Base-by-base conservation (phyloP, 805 yeast species). In the Teunomyces cretensis region DNA sequence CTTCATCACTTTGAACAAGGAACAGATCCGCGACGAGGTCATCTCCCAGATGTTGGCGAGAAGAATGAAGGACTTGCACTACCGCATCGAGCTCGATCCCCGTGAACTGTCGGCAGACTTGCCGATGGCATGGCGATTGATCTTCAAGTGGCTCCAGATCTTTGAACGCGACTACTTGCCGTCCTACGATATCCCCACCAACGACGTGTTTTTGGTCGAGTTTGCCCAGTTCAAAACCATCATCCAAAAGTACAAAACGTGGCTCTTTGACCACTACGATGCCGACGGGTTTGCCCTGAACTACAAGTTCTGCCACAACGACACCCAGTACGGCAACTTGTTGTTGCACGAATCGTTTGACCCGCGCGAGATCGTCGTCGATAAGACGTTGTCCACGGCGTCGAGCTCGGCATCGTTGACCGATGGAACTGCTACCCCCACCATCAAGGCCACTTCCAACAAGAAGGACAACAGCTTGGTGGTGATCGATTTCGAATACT, bases 401-500 rank as follows among this genome's bases (percentile, higher is more conserved):
- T 17, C 51, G 15, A 26, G 44, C 9, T 28, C 33, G 13, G 16
- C 26, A 11, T 27, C 33, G 13, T 28, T 35, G 22, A 16, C 44
- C 9, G 27, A 41, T 17, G 15, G 22, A n/a, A 16, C 15, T 6
- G 27, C 32, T n/a, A 33, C 16, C 7, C 36, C 39, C 7, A 16
- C 49, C n/a, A 53, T 63, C 16, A 56, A 52, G 38, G 45, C 64
- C 9, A 64, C 73, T 17, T 56, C 64, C 42, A 61, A 59, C 45
- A 67, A 62, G 42, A 57, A 61, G 44, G 76, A 72, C 54, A 46
- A 44, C 17, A 85, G 83, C 60, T 73, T 92, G 47, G 96, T 88
- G 9, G 99, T 94, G 9, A 94, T 94, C 58, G 99, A 94, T 63
- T 94, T 94, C 64, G 99, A 94, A 67, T 94, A 92, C 64, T 83